phyloP scores from a whole-genome alignment of 805 yeast genomes.

The Wickerhamomyces bisporus region DNA sequence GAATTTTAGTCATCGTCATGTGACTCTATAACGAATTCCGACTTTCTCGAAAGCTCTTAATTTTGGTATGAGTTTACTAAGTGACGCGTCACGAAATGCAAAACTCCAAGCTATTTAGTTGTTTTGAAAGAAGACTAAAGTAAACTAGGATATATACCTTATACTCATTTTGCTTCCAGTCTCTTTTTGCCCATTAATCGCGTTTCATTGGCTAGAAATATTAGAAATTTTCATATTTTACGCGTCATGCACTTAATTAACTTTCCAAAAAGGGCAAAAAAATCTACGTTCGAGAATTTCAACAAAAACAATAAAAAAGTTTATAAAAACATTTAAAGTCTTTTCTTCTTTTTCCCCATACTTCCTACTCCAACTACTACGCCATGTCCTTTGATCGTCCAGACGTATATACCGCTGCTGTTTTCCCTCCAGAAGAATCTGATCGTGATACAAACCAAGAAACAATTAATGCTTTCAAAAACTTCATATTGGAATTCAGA shows the following conservation, averaged over 20 bases:
- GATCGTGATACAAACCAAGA: slow-evolving; percentile 63
- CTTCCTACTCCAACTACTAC: neutral
- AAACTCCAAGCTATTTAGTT: neutral
- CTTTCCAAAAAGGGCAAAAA: neutral
- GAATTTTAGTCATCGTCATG: too few relatives aligned
- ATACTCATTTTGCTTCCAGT: too few relatives aligned
- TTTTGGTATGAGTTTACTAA: too few relatives aligned
- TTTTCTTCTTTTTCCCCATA: neutral
- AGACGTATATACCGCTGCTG: slow-evolving; percentile 71
- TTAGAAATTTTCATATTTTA: too few relatives aligned
- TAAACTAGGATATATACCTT: too few relatives aligned
- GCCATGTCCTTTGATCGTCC: slow-evolving; percentile 32
- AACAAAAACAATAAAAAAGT: neutral
- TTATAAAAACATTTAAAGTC: neutral
- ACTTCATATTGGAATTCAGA: slow-evolving; percentile 81
- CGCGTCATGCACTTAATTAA: neutral
- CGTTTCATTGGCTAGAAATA: too few relatives aligned
- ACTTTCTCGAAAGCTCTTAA: too few relatives aligned
- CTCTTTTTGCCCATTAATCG: too few relatives aligned
- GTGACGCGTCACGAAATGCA: neutral
- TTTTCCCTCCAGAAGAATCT: slow-evolving; percentile 76
- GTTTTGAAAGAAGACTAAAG: too few relatives aligned
- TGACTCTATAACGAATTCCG: too few relatives aligned
- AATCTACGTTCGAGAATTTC: neutral
- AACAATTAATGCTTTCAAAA: slow-evolving; percentile 69